These are phyloP conservation scores for Cercophora sp. DNA, from an alignment of 495 filamentous ascomycete genomes.

Conservation along the genomic window DNA sequence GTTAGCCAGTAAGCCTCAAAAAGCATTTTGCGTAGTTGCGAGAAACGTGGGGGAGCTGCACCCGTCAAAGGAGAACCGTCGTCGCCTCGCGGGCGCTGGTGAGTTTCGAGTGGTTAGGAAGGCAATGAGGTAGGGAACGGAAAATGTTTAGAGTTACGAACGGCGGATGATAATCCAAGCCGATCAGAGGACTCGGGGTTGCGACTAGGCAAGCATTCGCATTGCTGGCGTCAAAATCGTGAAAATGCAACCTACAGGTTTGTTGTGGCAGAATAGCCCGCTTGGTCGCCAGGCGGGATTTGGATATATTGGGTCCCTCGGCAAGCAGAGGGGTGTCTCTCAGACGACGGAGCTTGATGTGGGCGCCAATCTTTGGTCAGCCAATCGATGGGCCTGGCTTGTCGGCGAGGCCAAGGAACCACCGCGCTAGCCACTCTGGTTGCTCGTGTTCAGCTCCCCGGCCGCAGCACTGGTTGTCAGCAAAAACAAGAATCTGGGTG, in stretches of 20 bases:
- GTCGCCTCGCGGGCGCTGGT: not conserved
- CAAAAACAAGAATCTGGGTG: not conserved
- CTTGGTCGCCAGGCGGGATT: constrained; percentile 14
- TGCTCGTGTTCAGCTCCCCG: constrained; percentile 11
- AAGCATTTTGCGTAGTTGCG: no score
- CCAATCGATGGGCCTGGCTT: constrained; percentile 12
- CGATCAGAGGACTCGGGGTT: constrained; percentile 3
- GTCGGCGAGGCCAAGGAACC: constrained; percentile 5
- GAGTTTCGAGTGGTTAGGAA: not conserved
- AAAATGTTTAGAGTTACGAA: not conserved
- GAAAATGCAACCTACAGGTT: constrained; percentile 22
- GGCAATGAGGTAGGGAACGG: not conserved
- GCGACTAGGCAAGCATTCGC: constrained; percentile 1
- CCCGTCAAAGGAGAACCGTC: not conserved
- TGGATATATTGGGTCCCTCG: constrained; percentile 17
- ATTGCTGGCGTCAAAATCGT: constrained; percentile 12
- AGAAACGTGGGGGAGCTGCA: constrained; percentile 6
- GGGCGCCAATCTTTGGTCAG: constrained; percentile 11
- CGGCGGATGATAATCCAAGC: not conserved
- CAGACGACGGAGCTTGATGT: constrained; percentile 24
- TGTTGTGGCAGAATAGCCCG: constrained; percentile 19
- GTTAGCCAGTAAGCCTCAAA: constrained; percentile 29
- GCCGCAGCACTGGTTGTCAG: not conserved
- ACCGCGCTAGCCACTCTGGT: constrained; percentile 4
- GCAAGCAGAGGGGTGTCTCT: constrained; percentile 23